phyloP scores from a whole-genome alignment of 805 yeast species.

The Yarrowia sp. region DNA sequence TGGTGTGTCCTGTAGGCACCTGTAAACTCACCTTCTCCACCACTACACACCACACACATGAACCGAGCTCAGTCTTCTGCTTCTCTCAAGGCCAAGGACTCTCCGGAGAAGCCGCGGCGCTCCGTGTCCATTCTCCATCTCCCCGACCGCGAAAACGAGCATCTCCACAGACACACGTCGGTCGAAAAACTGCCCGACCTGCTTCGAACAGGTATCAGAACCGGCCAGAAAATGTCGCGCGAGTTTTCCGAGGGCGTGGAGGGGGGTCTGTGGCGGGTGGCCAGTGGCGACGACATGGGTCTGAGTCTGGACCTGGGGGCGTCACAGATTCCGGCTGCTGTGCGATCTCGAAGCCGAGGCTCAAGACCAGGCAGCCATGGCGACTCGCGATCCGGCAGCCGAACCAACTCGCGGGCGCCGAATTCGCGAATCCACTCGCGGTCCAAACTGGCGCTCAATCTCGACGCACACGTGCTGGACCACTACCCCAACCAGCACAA shows the following conservation, averaged over 20 bases:
- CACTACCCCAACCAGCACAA: conserved; percentile 6
- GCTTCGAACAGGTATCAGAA: conserved; percentile 10
- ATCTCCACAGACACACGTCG: not conserved
- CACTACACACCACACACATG: not conserved
- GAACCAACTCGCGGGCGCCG: conserved; percentile 14
- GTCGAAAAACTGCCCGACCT: conserved; percentile 16
- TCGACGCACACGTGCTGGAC: not conserved
- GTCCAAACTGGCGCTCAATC: conserved; percentile 1
- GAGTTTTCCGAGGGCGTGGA: conserved; percentile 28
- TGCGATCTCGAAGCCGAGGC: conserved; percentile 16
- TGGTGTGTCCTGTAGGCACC: no score
- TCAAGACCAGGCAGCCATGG: not conserved
- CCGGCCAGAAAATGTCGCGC: conserved; percentile 25
- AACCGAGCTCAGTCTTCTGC: not conserved
- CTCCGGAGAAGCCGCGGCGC: conserved; percentile 14
- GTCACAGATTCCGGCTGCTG: not conserved
- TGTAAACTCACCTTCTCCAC: not conserved
- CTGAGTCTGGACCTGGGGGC: not conserved
- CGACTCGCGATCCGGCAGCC: not conserved
- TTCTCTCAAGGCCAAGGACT: conserved; percentile 12
- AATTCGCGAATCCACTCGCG: conserved; percentile 22
- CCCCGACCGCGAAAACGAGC: conserved; percentile 2
- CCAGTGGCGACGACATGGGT: conserved; percentile 8
- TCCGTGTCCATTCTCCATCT: conserved; percentile 12
- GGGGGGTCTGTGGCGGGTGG: conserved; percentile 24